These are phyloP conservation scores for Syncephalastrum sp. DNA, from an alignment of 371 early-diverging fungal species.

Conservation along the genomic window DNA sequence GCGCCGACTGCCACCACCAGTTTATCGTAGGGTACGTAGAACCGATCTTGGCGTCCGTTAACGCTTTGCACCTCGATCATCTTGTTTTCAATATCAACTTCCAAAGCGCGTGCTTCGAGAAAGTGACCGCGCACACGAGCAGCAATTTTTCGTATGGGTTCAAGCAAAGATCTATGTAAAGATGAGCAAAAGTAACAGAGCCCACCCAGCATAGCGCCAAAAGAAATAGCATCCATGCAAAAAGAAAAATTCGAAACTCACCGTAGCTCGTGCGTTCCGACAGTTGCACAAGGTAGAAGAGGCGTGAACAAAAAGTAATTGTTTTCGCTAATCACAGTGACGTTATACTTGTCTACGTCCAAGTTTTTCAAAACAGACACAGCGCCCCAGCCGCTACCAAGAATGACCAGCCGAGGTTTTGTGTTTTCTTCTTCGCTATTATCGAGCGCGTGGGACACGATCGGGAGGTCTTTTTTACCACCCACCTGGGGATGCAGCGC, in stretches of 20 bases:
- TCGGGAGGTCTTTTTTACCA: conserved; percentile 30
- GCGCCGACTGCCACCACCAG: conserved; percentile 87
- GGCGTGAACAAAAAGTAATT: conserved; percentile 90
- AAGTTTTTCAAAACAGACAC: conserved; percentile 58
- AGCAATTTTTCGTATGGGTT: conserved; percentile 69
- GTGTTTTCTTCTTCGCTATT: conserved; percentile 14
- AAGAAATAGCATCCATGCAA: not conserved
- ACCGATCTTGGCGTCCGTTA: conserved; percentile 23
- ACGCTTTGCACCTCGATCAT: conserved; percentile 46
- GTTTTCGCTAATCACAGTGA: conserved; percentile 62
- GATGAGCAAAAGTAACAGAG: not conserved
- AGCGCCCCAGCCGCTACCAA: conserved; percentile 79
- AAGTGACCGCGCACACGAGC: conserved; percentile 44
- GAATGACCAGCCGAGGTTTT: conserved; percentile 65
- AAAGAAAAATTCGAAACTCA: not conserved
- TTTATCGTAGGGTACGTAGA: conserved; percentile 73
- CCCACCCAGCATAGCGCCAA: conserved; percentile 17
- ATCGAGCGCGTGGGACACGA: conserved; percentile 27
- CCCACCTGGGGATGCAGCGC: conserved; percentile 37
- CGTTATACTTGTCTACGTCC: conserved; percentile 70
- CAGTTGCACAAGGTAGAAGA: conserved; percentile 74
- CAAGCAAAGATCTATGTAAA: conserved; percentile 56
- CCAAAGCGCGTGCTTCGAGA: conserved; percentile 61
- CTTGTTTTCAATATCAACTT: conserved; percentile 69
- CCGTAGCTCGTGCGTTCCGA: conserved; percentile 58